Percentiles rank a stretch among this genome's conserved stretches.
phyloP scores from a whole-genome alignment of 345 rosid genomes.

The Salix dunnii region DNA sequence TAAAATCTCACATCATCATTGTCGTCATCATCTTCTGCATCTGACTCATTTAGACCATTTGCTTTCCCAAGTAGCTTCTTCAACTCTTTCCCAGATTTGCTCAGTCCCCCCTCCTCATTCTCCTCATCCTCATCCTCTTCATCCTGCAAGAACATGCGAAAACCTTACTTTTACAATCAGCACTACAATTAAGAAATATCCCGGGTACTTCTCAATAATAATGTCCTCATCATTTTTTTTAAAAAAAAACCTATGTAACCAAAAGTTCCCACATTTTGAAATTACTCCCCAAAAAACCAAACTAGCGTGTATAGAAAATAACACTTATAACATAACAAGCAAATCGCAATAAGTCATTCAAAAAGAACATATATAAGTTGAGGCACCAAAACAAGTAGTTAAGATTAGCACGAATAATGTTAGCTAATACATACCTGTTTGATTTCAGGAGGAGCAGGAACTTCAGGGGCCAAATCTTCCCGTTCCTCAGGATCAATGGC shows the following conservation, averaged over 20 bases:
- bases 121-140: conserved; percentile 85
- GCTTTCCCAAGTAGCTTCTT: conserved; percentile 81
- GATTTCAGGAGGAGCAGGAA: conserved; percentile 96
- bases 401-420: not conserved
- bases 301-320: not conserved
- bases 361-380: not conserved
- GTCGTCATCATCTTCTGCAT: conserved; percentile 68
- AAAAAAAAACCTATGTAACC: not conserved
- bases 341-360: not conserved
- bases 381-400: not conserved
- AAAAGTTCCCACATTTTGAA: not conserved
- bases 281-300: not conserved
- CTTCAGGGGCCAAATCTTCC: conserved; percentile 89
- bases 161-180: not conserved
- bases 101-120: conserved; percentile 84
- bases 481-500: conserved; percentile 90
- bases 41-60: conserved; percentile 69
- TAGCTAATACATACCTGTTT: conserved; percentile 53
- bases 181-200: not conserved
- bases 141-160: conserved; percentile 41
- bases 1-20: conserved; percentile 63
- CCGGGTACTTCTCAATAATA: not conserved
- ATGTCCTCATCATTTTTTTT: not conserved
- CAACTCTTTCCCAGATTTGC: conserved; percentile 92
- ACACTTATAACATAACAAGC: not conserved